Percentiles rank a stretch among this genome's conserved stretches.
phyloP scores from a whole-genome alignment of 441 rosid species.

The Gossypium davidsonii region DNA sequence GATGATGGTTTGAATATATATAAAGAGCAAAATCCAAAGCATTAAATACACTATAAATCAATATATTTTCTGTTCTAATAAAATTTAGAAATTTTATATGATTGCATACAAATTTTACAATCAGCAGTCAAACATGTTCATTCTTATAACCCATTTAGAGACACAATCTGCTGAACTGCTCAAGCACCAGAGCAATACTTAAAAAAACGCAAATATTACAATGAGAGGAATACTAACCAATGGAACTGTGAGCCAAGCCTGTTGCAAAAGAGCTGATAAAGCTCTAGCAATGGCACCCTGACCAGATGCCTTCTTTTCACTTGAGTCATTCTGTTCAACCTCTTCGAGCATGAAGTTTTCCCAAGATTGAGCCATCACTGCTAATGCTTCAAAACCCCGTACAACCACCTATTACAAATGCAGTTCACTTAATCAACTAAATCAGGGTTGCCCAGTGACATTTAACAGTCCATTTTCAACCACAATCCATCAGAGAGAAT shows the following conservation, averaged over 20 bases:
- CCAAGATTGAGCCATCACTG: slow-evolving; percentile 68
- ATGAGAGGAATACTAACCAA: slow-evolving; percentile 32
- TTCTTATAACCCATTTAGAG: slow-evolving; percentile 7
- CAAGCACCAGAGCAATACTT: neutral
- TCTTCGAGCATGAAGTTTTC: slow-evolving; percentile 52
- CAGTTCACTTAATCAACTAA: slow-evolving; percentile 4
- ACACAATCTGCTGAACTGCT: slow-evolving; percentile 13
- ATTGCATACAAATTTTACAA: neutral
- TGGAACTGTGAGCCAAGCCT: slow-evolving; percentile 51
- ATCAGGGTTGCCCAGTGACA: neutral
- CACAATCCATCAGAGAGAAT: neutral
- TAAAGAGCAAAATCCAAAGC: neutral
- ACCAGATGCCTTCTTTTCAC: slow-evolving; percentile 46
- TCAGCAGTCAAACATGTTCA: neutral
- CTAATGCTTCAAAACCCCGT: slow-evolving; percentile 63
- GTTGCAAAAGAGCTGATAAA: slow-evolving; percentile 65
- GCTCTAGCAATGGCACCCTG: slow-evolving; percentile 55
- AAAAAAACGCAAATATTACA: slow-evolving; percentile 4
- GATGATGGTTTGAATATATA: neutral
- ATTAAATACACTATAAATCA: neutral
- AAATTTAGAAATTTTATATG: neutral
- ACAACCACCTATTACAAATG: slow-evolving; percentile 50
- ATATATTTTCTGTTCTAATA: neutral
- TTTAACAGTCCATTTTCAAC: neutral
- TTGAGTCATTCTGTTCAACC: slow-evolving; percentile 36